Base-by-base conservation (phyloP, 164 flowering plant genomes). In the Piper longum region DNA sequence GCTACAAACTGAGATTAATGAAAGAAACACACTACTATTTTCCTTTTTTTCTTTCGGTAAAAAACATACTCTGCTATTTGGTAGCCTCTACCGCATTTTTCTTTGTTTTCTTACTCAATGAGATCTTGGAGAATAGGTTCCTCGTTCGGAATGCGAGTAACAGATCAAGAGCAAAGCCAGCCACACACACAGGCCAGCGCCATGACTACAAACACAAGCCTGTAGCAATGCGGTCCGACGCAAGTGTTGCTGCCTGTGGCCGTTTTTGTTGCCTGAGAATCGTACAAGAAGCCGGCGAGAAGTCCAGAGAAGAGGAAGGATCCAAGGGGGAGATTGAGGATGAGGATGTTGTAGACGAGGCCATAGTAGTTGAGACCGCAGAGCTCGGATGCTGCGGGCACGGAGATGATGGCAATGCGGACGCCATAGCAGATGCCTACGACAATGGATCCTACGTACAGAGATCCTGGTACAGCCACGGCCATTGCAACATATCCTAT, bases 281-380 rank as follows among this genome's bases (percentile, higher is more conserved):
- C 97, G 19, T 91, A 91, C 17, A 88, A 64, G 3, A 78, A 61
- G 6, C 97, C 97, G 5, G 95, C 96, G 4, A 91, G 91, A 44
- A 86, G 79, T 17, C 96, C 97, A 0, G 97, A 91, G 74, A 91
- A 91, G 66, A 91, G 87, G 83, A 91, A 84, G 64, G 97, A 91
- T 39, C 96, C 97, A 0, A 91, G 82, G 0, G 97, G 96, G 16
- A 91, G 93, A 63, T 86, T 86, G 64, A 91, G 83, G 71, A 88
- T 83, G 41, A 91, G 80, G 44, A 85, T 76, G 76, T 88, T 91
- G 79, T 91, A 91, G 66, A 91, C 77, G 54, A 91, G 83, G 3
- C 98, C 98, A 48, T 85, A 91, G 72, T 88, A 80, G 69, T 85
- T 91, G 70, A 91, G 93, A 5, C 98, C 98, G 55, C 88, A 91